A percentile compares a stretch with the other conserved stretches of the same genome.
These are phyloP conservation scores for Xerocomus nothofagi DNA, from an alignment of 1,284 basidiomycete species.

Conservation along the genomic window DNA sequence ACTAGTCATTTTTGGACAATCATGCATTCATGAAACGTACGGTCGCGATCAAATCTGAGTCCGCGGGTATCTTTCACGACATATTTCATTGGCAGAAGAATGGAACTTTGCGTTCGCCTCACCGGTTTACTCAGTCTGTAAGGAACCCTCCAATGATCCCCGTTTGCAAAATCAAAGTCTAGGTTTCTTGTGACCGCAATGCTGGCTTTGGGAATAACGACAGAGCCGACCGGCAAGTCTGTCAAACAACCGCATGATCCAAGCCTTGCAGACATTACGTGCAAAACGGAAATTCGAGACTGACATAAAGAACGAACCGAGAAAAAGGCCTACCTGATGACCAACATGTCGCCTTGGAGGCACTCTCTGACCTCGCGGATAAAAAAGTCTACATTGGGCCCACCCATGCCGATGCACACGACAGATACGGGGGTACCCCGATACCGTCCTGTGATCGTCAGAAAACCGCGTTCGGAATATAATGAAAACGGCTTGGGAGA, in stretches of 20 bases:
- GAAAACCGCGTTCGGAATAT: constrained; percentile 74
- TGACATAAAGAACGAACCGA: background rate
- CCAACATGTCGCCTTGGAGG: constrained; percentile 72
- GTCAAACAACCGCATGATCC: constrained; percentile 80
- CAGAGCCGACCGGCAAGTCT: constrained; percentile 68
- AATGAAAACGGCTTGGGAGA: constrained; percentile 59
- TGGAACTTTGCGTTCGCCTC: constrained; percentile 20
- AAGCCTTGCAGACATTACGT: constrained; percentile 45
- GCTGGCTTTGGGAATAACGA: constrained; percentile 69
- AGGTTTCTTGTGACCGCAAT: constrained; percentile 73
- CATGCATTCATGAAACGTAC: constrained; percentile 35
- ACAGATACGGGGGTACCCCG: constrained; percentile 68
- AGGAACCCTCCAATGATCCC: constrained; percentile 47
- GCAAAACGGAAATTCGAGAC: constrained; percentile 1
- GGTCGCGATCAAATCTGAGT: constrained; percentile 49
- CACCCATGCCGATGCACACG: constrained; percentile 83
- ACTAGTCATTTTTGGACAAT: constrained; percentile 6
- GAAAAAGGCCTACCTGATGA: constrained; percentile 62
- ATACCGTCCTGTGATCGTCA: constrained; percentile 79
- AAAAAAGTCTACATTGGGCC: constrained; percentile 82
- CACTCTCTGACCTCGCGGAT: constrained; percentile 80
- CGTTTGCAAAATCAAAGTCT: constrained; percentile 68
- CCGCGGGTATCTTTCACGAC: constrained; percentile 50
- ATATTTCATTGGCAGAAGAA: constrained; percentile 7
- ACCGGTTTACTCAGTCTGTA: constrained; percentile 75